Evolutionary conservation across 202 grass and related monocot species (phyloP).

Genomic region (Carex sylvatica): DNA sequence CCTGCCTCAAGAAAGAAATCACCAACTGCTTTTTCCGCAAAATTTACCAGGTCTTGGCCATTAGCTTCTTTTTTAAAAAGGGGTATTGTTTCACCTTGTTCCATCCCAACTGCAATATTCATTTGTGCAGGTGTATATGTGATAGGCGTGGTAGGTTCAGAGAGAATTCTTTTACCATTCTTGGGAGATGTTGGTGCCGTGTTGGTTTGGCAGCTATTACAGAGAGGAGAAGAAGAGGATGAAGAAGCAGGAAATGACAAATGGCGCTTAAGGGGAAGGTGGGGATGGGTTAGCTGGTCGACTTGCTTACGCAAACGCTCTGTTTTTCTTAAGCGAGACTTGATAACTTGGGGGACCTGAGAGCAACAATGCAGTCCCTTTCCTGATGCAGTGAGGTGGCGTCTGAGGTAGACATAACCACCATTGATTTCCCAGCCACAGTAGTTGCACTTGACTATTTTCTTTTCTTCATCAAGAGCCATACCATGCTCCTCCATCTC

Average conservation of each 20-base stretch:
- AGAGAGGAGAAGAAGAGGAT: constrained; percentile 14
- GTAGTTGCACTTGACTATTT: constrained; percentile 54
- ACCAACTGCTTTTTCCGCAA: constrained; percentile 45
- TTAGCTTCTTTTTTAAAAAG: constrained; percentile 19
- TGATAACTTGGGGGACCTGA: constrained; percentile 35
- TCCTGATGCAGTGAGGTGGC: constrained; percentile 40
- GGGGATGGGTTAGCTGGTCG: constrained; percentile 30
- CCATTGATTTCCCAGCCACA: constrained; percentile 33
- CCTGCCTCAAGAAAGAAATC: constrained; percentile 67
- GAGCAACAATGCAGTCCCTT: constrained; percentile 35
- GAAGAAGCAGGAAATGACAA: constrained; percentile 8
- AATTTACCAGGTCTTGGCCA: constrained; percentile 34
- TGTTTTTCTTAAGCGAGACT: constrained; percentile 40
- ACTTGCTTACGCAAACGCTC: constrained; percentile 31
- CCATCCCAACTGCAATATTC: background rate
- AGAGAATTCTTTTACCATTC: constrained; percentile 9
- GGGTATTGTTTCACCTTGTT: constrained; percentile 19
- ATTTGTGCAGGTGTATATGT: background rate
- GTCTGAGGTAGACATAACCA: constrained; percentile 40
- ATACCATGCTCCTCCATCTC: constrained; percentile 42
- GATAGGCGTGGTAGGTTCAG: background rate
- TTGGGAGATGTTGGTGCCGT: constrained; percentile 1
- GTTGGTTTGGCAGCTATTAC: constrained; percentile 6
- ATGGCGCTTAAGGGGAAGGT: constrained; percentile 43
- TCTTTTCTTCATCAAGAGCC: constrained; percentile 35